phyloP scores from a whole-genome alignment of 129 eudicot genomes.

The Solidago caesia region DNA sequence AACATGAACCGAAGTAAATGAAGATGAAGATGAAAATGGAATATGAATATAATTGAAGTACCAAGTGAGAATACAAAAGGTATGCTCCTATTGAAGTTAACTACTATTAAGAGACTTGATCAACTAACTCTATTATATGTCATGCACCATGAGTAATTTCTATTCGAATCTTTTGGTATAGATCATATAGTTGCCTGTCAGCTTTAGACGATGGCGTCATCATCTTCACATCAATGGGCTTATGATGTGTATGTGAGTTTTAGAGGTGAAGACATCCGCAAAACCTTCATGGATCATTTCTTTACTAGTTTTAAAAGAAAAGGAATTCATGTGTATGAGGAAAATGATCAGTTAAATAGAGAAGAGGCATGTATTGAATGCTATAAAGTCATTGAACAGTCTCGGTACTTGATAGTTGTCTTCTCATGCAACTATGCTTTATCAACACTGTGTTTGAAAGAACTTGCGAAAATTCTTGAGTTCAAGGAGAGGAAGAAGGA shows the following conservation, averaged over 20 bases:
- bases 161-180: background rate
- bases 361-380: conserved; percentile 25
- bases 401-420: conserved; percentile 33
- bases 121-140: background rate
- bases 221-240: conserved; percentile 22
- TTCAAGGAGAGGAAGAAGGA: conserved; percentile 29
- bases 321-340: conserved; percentile 30
- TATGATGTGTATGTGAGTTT: conserved; percentile 38
- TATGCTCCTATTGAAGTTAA: no score
- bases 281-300: conserved; percentile 39
- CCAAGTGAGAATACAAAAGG: no score
- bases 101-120: background rate
- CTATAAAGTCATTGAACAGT: conserved; percentile 31
- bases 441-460: conserved; percentile 38
- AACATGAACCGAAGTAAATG: no score
- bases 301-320: conserved; percentile 22
- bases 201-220: conserved; percentile 14
- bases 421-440: conserved; percentile 44
- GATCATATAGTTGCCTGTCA: background rate
- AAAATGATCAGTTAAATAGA: conserved; percentile 24
- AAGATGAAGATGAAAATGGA: no score
- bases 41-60: no score
- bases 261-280: conserved; percentile 30
- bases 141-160: background rate
- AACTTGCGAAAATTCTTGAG: conserved; percentile 39